A percentile compares a stretch with the other conserved stretches of the same genome.
Conservation (phyloP, 805 yeast genomes). For the Cyberlindnera mrakii region DNA sequence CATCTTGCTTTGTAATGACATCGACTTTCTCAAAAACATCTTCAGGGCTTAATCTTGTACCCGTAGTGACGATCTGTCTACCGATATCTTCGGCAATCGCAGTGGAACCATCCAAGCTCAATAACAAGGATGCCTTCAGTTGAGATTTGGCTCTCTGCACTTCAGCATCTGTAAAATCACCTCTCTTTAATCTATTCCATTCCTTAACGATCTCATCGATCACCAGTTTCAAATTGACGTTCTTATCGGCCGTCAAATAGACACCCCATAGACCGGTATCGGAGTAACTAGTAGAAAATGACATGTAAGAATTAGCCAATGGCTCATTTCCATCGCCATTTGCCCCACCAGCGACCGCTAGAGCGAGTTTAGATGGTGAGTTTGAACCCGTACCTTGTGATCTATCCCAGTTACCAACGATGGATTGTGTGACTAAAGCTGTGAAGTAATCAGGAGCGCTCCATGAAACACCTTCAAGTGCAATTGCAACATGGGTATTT, state of each 20-base stretch:
- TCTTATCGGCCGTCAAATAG: constrained; percentile 73
- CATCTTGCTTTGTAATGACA: constrained; percentile 69
- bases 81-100: constrained; percentile 98
- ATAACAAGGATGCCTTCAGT: constrained; percentile 82
- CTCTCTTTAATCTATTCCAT: constrained; percentile 81
- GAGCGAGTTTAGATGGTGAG: constrained; percentile 80
- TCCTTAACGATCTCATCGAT: constrained; percentile 74
- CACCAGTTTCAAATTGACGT: constrained; percentile 56
- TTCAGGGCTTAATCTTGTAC: constrained; percentile 46
- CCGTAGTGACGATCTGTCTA: constrained; percentile 93
- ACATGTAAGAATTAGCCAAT: constrained; percentile 90
- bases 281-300: constrained; percentile 93
- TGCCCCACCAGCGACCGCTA: constrained; percentile 52
- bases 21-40: constrained; percentile 59
- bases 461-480: constrained; percentile 99
- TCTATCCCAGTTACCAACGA: constrained; percentile 97
- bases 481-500: constrained; percentile 84
- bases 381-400: constrained; percentile 78
- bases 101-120: constrained; percentile 90
- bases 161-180: constrained; percentile 75
- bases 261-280: constrained; percentile 99
- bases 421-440: constrained; percentile 93
- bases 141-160: constrained; percentile 94
- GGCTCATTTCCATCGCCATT: constrained; percentile 51
- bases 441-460: constrained; percentile 91